A percentile compares a stretch with the other conserved stretches of the same genome.
Evolutionary conservation across 2,329 filamentous ascomycete species (phyloP).

Genomic region (Talaromyces sp.): DNA sequence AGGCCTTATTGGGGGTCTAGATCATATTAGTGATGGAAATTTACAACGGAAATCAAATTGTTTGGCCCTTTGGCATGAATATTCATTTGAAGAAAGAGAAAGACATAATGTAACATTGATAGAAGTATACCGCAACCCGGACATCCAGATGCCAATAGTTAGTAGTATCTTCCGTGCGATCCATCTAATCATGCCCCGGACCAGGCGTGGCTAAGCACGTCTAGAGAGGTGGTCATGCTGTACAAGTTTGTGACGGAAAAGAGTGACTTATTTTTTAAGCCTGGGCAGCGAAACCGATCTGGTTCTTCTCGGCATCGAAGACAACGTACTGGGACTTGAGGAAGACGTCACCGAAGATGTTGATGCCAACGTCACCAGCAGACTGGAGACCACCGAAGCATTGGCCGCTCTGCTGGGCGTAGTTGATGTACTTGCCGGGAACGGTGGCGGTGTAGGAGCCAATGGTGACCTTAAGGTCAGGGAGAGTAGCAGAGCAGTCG

Average conservation of each 20-base stretch:
- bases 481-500: slow-evolving; percentile 46
- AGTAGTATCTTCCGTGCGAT: neutral
- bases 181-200: neutral
- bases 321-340: slow-evolving; percentile 72
- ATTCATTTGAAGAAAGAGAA: neutral
- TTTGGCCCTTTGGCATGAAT: neutral
- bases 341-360: slow-evolving; percentile 72
- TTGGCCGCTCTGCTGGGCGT: slow-evolving; percentile 35
- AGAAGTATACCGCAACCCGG: neutral
- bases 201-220: neutral
- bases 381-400: slow-evolving; percentile 76
- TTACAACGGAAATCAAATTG: neutral
- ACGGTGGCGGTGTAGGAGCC: slow-evolving; percentile 45
- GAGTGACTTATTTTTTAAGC: slow-evolving; percentile 17
- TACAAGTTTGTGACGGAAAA: neutral
- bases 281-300: slow-evolving; percentile 45
- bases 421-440: slow-evolving; percentile 51
- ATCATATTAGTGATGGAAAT: too few species aligned
- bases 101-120: neutral
- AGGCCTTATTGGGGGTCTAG: neutral
- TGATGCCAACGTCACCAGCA: slow-evolving; percentile 51
- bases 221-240: neutral
- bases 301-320: slow-evolving; percentile 53
- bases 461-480: slow-evolving; percentile 50
- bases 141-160: neutral